phyloP scores from a whole-genome alignment of 140 eudicot species.

The Stevia rebaudiana region DNA sequence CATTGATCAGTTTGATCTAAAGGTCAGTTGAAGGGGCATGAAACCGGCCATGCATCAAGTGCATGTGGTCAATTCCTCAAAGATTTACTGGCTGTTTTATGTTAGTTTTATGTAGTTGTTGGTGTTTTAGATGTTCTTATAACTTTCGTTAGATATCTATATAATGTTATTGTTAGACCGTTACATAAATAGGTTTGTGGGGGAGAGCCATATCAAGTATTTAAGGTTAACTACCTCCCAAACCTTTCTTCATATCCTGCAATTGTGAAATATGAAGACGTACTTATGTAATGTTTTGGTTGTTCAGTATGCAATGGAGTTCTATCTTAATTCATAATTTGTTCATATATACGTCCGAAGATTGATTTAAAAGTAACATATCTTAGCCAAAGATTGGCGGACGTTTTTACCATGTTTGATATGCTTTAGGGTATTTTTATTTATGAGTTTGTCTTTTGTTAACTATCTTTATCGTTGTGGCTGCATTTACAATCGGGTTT shows the following conservation, averaged over 20 bases:
- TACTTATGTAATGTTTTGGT: conserved; percentile 13
- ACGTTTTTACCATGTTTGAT: too few species aligned
- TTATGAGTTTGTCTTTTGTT: too few species aligned
- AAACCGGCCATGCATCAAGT: not conserved
- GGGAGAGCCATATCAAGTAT: conserved; percentile 31
- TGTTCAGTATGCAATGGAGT: not conserved
- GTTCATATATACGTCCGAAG: too few species aligned
- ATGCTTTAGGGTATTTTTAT: too few species aligned
- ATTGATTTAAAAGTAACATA: too few species aligned
- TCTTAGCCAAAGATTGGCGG: too few species aligned
- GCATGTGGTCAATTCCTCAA: conserved; percentile 15
- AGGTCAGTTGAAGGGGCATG: not conserved
- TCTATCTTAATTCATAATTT: too few species aligned
- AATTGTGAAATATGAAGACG: conserved; percentile 24
- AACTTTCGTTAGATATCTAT: conserved; percentile 2
- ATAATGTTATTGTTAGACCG: conserved; percentile 7
- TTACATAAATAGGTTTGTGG: conserved; percentile 30
- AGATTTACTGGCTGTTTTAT: conserved; percentile 20
- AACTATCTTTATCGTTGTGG: too few species aligned
- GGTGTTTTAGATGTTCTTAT: conserved; percentile 17
- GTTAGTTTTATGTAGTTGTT: conserved; percentile 31
- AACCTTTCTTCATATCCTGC: conserved; percentile 21
- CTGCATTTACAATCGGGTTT: too few species aligned
- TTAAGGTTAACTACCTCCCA: conserved; percentile 35
- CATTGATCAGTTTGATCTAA: not conserved